A percentile compares a stretch with the other conserved stretches of the same genome.
Evolutionary conservation across 176 grass and related monocot species (phyloP).

Genomic region (Triticum aestivum): IWGSC_CS_RefSeq_v2.1 NC_057812.1:485823562-485824061

Average conservation of each 20-base stretch:
- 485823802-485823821: constrained; percentile 2
- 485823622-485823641: not conserved
- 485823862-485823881: not conserved
- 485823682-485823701: constrained; percentile 24
- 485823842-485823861: constrained; percentile 16
- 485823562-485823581: constrained; percentile 18
- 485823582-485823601: not conserved
- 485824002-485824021: constrained; percentile 59
- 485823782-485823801: not conserved
- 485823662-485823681: constrained; percentile 19
- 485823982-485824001: constrained; percentile 59
- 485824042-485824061: constrained; percentile 98
- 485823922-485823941: not conserved
- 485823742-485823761: not conserved
- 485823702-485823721: constrained; percentile 14
- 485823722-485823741: constrained; percentile 19
- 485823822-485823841: constrained; percentile 1
- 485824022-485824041: constrained; percentile 77
- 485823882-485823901: not conserved
- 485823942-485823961: not conserved
- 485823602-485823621: constrained; percentile 7
- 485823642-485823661: not conserved
- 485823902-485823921: not conserved
- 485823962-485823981: constrained; percentile 62
- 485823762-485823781: not conserved